A percentile compares a stretch with the other conserved stretches of the same genome.
These are phyloP conservation scores for Dendrobium chrysotoxum DNA, from an alignment of 106 monocot species.

Conservation along the genomic window DNA sequence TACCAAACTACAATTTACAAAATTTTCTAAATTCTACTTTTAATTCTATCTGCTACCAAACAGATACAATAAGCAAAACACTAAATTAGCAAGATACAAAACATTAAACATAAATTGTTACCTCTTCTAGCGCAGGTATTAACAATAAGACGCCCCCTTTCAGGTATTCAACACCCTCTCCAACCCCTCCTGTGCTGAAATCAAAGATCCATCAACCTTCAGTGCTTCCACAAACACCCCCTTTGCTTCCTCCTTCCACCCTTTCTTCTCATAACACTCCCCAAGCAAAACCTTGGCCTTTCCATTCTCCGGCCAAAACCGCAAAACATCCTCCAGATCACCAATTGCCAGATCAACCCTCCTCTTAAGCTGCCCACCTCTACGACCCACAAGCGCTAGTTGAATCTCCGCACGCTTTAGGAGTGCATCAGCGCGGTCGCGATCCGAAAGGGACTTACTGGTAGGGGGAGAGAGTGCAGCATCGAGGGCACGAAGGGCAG, in stretches of 20 bases:
- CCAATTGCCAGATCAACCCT: conserved; percentile 38
- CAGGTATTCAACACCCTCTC: conserved; percentile 7
- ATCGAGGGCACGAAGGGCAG: conserved; percentile 67
- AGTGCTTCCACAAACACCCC: conserved; percentile 47
- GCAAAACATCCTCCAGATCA: conserved; percentile 62
- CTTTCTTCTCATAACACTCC: conserved; percentile 75
- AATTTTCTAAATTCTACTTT: not conserved
- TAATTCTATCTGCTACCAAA: not conserved
- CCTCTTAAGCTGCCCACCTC: conserved; percentile 15
- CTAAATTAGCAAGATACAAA: not conserved
- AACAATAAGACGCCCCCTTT: not conserved
- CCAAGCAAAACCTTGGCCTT: conserved; percentile 54
- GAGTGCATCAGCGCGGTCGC: conserved; percentile 71
- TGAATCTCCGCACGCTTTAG: conserved; percentile 73
- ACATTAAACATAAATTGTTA: not conserved
- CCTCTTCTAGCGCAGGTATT: not conserved
- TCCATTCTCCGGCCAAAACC: conserved; percentile 44
- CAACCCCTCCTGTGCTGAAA: conserved; percentile 29
- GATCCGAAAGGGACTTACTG: conserved; percentile 40
- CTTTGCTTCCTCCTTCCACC: conserved; percentile 35
- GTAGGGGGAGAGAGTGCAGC: conserved; percentile 55
- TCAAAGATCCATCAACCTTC: conserved; percentile 24
- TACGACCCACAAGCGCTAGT: conserved; percentile 18
- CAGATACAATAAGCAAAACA: not conserved
- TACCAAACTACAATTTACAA: not conserved